These are phyloP conservation scores for Mycogone perniciosa DNA, from an alignment of 2,329 filamentous ascomycete genomes.

Conservation along the genomic window DNA sequence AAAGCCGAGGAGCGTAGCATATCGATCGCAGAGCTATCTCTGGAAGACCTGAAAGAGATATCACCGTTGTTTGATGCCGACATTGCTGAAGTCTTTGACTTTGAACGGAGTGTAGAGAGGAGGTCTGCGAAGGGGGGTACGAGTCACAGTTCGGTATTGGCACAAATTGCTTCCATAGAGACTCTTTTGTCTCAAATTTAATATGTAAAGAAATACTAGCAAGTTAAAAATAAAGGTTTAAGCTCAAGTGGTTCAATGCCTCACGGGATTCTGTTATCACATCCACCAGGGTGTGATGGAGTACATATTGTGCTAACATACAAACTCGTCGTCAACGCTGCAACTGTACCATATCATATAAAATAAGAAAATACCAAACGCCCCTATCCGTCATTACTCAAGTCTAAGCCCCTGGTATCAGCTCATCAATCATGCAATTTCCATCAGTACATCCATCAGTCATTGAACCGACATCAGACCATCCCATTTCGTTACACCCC, in stretches of 20 bases:
- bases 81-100: constrained; percentile 13
- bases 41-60: constrained; percentile 8
- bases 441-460: too few relatives aligned
- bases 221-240: too few relatives aligned
- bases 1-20: constrained; percentile 10
- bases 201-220: too few relatives aligned
- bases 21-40: constrained; percentile 9
- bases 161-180: background rate
- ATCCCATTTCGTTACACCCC: too few relatives aligned
- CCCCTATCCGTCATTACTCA: constrained; percentile 5
- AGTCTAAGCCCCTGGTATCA: constrained; percentile 1
- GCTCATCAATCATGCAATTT: background rate
- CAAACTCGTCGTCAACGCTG: background rate
- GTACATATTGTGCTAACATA: too few relatives aligned
- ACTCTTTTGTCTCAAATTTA: background rate
- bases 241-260: too few relatives aligned
- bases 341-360: background rate
- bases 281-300: too few relatives aligned
- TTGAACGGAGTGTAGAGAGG: constrained; percentile 12
- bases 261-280: too few relatives aligned
- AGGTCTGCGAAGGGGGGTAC: background rate
- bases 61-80: constrained; percentile 8
- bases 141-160: background rate
- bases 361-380: background rate
- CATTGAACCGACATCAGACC: too few relatives aligned